phyloP scores from a whole-genome alignment of 345 rosid genomes.

The Geranium brycei region DNA sequence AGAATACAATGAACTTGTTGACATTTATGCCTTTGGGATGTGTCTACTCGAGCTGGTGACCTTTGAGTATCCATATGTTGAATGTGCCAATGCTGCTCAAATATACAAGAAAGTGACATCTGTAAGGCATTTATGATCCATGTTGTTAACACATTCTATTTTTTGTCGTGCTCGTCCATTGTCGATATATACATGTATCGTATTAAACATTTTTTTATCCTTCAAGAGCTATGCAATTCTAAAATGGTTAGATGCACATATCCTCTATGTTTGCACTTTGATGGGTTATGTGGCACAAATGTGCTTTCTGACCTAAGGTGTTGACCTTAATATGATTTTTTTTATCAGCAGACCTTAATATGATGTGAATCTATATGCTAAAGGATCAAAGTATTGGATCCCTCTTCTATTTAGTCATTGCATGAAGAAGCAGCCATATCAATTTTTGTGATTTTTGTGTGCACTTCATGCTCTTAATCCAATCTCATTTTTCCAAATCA shows the following conservation, averaged over 20 bases:
- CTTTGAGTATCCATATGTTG: slow-evolving; percentile 75
- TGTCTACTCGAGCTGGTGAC: slow-evolving; percentile 91
- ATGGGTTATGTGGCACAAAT: too few relatives aligned
- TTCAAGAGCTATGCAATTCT: background rate
- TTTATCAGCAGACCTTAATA: too few relatives aligned
- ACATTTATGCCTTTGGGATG: slow-evolving; percentile 95
- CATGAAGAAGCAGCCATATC: too few relatives aligned
- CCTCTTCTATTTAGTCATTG: too few relatives aligned
- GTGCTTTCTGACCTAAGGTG: too few relatives aligned
- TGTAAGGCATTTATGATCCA: slow-evolving; percentile 31
- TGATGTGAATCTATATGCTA: too few relatives aligned
- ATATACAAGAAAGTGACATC: slow-evolving; percentile 90
- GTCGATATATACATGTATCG: background rate
- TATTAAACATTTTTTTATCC: background rate
- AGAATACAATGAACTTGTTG: slow-evolving; percentile 90
- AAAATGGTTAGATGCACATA: background rate
- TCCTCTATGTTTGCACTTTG: background rate
- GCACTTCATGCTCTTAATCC: too few relatives aligned
- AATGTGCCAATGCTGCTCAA: slow-evolving; percentile 90
- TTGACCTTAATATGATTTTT: too few relatives aligned
- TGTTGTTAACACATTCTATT: slow-evolving; percentile 6
- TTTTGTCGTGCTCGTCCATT: background rate
- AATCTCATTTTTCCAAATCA: too few relatives aligned
- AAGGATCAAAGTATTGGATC: too few relatives aligned
- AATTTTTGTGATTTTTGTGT: too few relatives aligned